Evolutionary conservation across 805 yeast genomes (phyloP), one percentile per base, ranked within the genome.

Genomic region (Candida endomychidarum): DNA sequence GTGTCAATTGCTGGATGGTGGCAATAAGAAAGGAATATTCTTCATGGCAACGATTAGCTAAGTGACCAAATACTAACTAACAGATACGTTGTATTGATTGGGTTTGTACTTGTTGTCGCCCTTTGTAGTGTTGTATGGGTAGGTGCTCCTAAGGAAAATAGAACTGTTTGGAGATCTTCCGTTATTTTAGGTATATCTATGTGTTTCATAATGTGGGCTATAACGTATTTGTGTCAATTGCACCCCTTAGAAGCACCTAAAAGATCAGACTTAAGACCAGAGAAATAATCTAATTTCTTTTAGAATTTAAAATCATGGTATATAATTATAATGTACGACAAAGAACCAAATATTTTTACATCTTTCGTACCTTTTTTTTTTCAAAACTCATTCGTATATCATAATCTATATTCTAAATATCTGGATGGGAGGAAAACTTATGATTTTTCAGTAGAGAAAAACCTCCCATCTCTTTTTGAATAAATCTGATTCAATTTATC

Each of bases 181-280:
- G 57, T 70, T 28, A 78, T 81, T 36, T 69, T 86, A 47, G 75
- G 86, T 7, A 60, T 86, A 51, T 75, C 87, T 16, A 81, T 86
- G 90, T 81, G 86, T 67, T 86, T 75, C 60, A 69, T 86, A 56
- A 82, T 86, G 90, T 86, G 95, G 95, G 97, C 96, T 22, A 81
- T 89, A 54, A 89, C 97, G 6, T 89, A 88, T 58, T 70, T 89
- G 49, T 74, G 80, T 42, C 97, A 90, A 60, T 70, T 90, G 43
- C 96, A 90, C 63, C 97, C 97, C 5, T 72, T 90, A 55, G 95
- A 87, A 43, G 88, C 79, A 30, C 97, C 97, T 29, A 85, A 84
- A 60, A 80, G 97, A 54, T 79, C 95, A 1, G 96, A 90, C 56
- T 66, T 89, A 60, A 81, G 96, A 67, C 95, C 95, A 8, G 96